Evolutionary conservation across 768 basidiomycete species (phyloP), one percentile per base, ranked within the genome.

Genomic region (Tricholoma sp.): DNA sequence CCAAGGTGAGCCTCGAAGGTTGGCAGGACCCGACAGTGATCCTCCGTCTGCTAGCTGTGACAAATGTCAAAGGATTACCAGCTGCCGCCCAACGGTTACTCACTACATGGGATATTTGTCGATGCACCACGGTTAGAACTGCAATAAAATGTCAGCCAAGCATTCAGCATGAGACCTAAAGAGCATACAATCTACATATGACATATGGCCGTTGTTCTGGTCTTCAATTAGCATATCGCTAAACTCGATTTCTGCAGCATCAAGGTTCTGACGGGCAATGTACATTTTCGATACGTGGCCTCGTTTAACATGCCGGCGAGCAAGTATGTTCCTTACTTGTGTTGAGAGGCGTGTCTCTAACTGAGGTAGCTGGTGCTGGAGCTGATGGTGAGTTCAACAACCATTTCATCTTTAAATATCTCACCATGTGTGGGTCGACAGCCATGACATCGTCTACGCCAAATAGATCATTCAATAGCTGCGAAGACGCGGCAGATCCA

Each of bases 181-280:
- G 19, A 45, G 78, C 86, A 61, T 65, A 96, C 94, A 94, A 68
- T 97, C 93, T 5, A 86, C 72, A 72, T 96, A 97, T 1, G 91
- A 87, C 84, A 95, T 82, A 0, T 87, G 88, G n/a, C 91, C 94
- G 64, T 96, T 97, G 67, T 99, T 99, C 69, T 88, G 83, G 72
- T 99, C 97, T 75, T 99, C 97, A 22, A 97, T 85, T 11, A 99
- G 79, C 90, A 97, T 90, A 73, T 99, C 97, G 61, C 89, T 90
- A 65, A 96, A 98, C 70, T 98, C 97, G 46, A 98, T 83, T 74
- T 99, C 96, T 52, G 84, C 76, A 11, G 84, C 96, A 66, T 99
- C 97, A 69, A 94, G 77, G 67, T 97, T 92, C 69, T 98, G 97
- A 8, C 97, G 83, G 0, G 91, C 91, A 24, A 98, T 79, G 34